Conservation (phyloP, 2,329 filamentous ascomycete genomes). For the Talaromyces sp. region DNA sequence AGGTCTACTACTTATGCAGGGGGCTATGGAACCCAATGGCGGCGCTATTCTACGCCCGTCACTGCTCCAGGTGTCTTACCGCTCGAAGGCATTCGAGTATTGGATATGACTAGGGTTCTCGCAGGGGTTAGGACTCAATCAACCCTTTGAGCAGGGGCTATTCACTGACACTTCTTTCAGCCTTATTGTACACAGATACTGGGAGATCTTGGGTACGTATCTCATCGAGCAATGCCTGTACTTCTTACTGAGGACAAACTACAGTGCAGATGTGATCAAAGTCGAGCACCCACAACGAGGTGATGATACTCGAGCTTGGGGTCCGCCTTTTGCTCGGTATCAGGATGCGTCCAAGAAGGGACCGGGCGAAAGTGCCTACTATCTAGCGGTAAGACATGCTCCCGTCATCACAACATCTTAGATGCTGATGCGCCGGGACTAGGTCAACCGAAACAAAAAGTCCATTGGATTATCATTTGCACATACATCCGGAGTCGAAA, state of each 20-base stretch:
- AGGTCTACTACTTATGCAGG: background rate
- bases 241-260: conserved; percentile 20
- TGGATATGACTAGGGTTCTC: conserved; percentile 95
- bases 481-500: conserved; percentile 74
- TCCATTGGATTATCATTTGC: conserved; percentile 90
- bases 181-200: conserved; percentile 97
- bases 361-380: conserved; percentile 91
- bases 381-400: conserved; percentile 64
- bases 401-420: background rate
- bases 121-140: conserved; percentile 67
- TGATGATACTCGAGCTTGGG: conserved; percentile 95
- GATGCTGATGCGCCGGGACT: conserved; percentile 6
- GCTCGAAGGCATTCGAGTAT: conserved; percentile 77
- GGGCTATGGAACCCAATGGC: conserved; percentile 24
- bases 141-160: background rate
- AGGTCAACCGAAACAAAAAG: conserved; percentile 98
- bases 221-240: conserved; percentile 4
- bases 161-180: conserved; percentile 45
- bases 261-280: conserved; percentile 92
- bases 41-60: conserved; percentile 41
- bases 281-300: conserved; percentile 87
- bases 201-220: conserved; percentile 81
- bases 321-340: conserved; percentile 86
- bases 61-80: conserved; percentile 55
- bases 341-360: conserved; percentile 55